Percentiles rank a stretch among this genome's conserved stretches.
Conservation (phyloP, 179 eudicot genomes). For the Beta lomatogona region DNA sequence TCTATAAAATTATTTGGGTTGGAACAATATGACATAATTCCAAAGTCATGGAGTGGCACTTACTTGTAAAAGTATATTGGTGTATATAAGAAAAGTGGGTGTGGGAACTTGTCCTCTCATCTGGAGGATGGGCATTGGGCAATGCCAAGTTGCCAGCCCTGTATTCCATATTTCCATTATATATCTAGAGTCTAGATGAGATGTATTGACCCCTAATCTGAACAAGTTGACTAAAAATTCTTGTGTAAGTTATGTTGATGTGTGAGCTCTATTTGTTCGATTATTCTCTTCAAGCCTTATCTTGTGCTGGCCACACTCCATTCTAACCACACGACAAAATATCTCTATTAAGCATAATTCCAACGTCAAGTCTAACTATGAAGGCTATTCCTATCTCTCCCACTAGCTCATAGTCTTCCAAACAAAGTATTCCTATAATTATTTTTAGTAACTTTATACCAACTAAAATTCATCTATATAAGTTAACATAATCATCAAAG, state of each 20-base stretch:
- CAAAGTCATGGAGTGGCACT: too few species aligned
- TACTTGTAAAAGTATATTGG: too few species aligned
- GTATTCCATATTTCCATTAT: neutral
- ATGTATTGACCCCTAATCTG: slow-evolving; percentile 3
- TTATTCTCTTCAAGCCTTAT: slow-evolving; percentile 26
- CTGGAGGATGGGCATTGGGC: neutral
- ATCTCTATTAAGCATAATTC: slow-evolving; percentile 21
- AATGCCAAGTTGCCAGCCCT: neutral
- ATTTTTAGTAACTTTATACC: neutral
- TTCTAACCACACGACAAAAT: slow-evolving; percentile 32
- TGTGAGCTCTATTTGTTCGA: slow-evolving; percentile 7
- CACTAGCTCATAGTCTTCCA: neutral
- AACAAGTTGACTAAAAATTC: slow-evolving; percentile 25
- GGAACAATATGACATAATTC: too few species aligned
- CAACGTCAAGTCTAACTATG: neutral
- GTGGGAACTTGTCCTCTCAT: neutral
- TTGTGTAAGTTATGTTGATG: slow-evolving; percentile 4
- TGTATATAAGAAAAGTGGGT: too few species aligned
- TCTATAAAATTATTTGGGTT: too few species aligned
- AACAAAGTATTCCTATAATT: neutral
- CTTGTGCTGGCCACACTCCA: slow-evolving; percentile 30
- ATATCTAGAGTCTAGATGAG: neutral
- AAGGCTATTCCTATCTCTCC: slow-evolving; percentile 4
- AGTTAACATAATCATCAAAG: neutral
- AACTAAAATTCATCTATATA: neutral